Conservation (phyloP, 805 yeast genomes). For the Candida ponderosae region DNA sequence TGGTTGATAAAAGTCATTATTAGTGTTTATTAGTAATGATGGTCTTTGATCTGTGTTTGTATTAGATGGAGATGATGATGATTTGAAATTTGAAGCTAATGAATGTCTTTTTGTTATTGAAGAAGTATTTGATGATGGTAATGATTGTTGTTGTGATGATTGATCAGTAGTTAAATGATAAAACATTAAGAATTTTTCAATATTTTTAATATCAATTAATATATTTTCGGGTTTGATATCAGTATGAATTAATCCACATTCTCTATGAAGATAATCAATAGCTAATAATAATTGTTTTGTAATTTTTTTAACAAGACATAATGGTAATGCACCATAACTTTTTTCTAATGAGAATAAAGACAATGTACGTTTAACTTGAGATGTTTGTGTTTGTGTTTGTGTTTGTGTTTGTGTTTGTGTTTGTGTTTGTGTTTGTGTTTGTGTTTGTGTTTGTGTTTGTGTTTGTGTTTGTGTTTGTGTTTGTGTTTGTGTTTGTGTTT, state of each 20-base stretch:
- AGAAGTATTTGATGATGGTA: no score
- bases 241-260: slow-evolving; percentile 64
- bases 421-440: no score
- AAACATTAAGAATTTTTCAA: slow-evolving; percentile 30
- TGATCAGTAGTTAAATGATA: slow-evolving; percentile 10
- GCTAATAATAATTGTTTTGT: slow-evolving; percentile 48
- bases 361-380: slow-evolving; percentile 6
- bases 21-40: no score
- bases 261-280: slow-evolving; percentile 49
- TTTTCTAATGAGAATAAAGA: slow-evolving; percentile 27
- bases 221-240: slow-evolving; percentile 74
- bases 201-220: slow-evolving; percentile 44
- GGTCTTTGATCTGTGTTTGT: no score
- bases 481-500: no score
- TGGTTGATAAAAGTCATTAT: neutral
- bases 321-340: slow-evolving; percentile 46
- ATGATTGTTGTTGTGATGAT: no score
- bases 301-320: slow-evolving; percentile 45
- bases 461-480: no score
- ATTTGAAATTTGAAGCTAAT: slow-evolving; percentile 5
- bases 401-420: no score
- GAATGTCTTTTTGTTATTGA: slow-evolving; percentile 2
- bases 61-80: slow-evolving; percentile 4
- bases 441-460: no score
- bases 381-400: slow-evolving; percentile 1